Conservation (phyloP, 2,329 filamentous ascomycete genomes). For the Ceratocystis huliohia region DNA sequence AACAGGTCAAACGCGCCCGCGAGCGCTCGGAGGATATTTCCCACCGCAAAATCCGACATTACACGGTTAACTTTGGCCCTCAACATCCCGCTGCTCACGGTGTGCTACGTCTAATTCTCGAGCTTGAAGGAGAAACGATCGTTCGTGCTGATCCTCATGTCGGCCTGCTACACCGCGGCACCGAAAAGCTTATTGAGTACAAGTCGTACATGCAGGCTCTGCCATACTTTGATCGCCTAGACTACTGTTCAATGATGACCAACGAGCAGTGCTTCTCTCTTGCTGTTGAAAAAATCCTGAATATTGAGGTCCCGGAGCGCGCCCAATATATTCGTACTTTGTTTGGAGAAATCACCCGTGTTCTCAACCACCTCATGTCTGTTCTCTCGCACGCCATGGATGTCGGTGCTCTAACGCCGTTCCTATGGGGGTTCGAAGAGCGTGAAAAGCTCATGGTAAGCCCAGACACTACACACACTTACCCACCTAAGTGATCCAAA, state of each 20-base stretch:
- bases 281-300: conserved; percentile 94
- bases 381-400: conserved; percentile 97
- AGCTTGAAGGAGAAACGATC: conserved; percentile 96
- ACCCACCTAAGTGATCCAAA: background rate
- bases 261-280: conserved; percentile 97
- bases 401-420: conserved; percentile 92
- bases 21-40: conserved; percentile 37
- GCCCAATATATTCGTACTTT: conserved; percentile 95
- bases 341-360: conserved; percentile 87
- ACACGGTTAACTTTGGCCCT: conserved; percentile 98
- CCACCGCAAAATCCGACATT: conserved; percentile 85
- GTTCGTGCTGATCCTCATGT: conserved; percentile 94
- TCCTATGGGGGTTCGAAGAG: conserved; percentile 99
- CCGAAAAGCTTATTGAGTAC: conserved; percentile 99
- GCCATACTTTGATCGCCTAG: conserved; percentile 95
- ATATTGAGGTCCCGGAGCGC: conserved; percentile 86
- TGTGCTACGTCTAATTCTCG: conserved; percentile 91
- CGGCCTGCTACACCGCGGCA: conserved; percentile 87
- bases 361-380: conserved; percentile 97
- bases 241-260: conserved; percentile 99
- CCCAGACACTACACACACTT: conserved; percentile 14
- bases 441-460: conserved; percentile 98
- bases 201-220: conserved; percentile 97
- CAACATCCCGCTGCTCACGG: conserved; percentile 98
- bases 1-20: conserved; percentile 31